Conservation (phyloP, 1,284 basidiomycete species). For the Phellopilus nigrolimitatus region DNA sequence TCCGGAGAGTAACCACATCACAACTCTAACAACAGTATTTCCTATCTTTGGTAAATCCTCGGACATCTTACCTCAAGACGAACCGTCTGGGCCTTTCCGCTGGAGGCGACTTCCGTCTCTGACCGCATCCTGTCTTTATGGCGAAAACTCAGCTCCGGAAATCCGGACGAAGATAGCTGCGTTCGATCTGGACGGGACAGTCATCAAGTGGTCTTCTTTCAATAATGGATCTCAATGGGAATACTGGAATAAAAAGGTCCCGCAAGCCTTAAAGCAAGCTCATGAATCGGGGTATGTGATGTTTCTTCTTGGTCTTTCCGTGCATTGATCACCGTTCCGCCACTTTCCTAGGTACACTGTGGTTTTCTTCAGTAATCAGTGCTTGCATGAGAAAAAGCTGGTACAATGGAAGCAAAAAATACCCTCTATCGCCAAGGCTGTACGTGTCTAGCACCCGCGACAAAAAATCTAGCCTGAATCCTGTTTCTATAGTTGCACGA, state of each 20-base stretch:
- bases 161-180: slow-evolving; percentile 59
- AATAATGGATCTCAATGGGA: slow-evolving; percentile 57
- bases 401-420: slow-evolving; percentile 76
- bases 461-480: not conserved
- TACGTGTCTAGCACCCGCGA: slow-evolving; percentile 33
- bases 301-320: not conserved
- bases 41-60: slow-evolving; percentile 7
- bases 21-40: slow-evolving; percentile 2
- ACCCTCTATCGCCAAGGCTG: slow-evolving; percentile 59
- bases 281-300: slow-evolving; percentile 54
- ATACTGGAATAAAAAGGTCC: slow-evolving; percentile 75
- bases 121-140: slow-evolving; percentile 58
- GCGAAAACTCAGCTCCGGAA: slow-evolving; percentile 47
- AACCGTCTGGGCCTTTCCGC: slow-evolving; percentile 35
- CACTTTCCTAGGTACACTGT: slow-evolving; percentile 55
- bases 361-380: slow-evolving; percentile 80
- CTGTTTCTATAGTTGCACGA: slow-evolving; percentile 48
- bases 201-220: slow-evolving; percentile 64
- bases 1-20: not conserved
- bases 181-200: slow-evolving; percentile 85
- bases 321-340: not conserved
- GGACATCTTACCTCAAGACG: not conserved
- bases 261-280: slow-evolving; percentile 55
- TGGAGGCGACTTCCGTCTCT: slow-evolving; percentile 41
- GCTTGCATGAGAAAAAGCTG: slow-evolving; percentile 43